Base-by-base conservation (phyloP, 2,329 filamentous ascomycete genomes). In the Pezicula carpinea region DNA sequence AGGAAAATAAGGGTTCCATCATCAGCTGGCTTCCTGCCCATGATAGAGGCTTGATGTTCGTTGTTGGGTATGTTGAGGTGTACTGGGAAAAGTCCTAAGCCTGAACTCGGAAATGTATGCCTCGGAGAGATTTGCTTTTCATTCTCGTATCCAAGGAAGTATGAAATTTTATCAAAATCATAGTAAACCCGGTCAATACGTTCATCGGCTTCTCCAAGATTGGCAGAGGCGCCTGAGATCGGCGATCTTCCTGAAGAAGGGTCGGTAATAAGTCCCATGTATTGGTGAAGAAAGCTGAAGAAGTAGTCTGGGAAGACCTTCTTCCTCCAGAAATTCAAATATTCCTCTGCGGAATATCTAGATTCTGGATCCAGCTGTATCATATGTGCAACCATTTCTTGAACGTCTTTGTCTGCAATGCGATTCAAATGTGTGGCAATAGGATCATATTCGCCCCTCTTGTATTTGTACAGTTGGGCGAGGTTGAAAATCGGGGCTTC, bases 401-500 rank as follows among this genome's bases (percentile, higher is more conserved):
- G 82, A 47, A 99, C 79, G 50, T 95, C 87, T 48, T 81, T 80
- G 64, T 99, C 91, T 31, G 91, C 84, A 50, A 99, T 95, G 58
- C 90, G 88, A 64, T 80, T 85, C 35, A 99, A 70, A 57, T 93
- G 85, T 5, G 86, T 82, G 39, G 87, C 83, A 43, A 83, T 81
- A 0, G 92, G 92, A 59, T 96, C 89, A 63, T 96, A 97, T 62
- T 99, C 91, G 55, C 89, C 87, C 53, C 88, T 85, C 34, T 90
- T 85, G 63, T 96, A 99, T 63, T 91, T 92, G 73, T 92, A 97
- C 44, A 99, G 79, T 66, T 97, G 92, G 58, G 89, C 95, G 10
- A 99, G 76, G n/a, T 83, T 95, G 68, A 99, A 97, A n/a, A 97
- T 92, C 7, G 95, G 91, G 0, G 90, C 80, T 68, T 99, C 93